phyloP scores from a whole-genome alignment of 768 basidiomycete genomes.

The Russula dissimulans region DNA sequence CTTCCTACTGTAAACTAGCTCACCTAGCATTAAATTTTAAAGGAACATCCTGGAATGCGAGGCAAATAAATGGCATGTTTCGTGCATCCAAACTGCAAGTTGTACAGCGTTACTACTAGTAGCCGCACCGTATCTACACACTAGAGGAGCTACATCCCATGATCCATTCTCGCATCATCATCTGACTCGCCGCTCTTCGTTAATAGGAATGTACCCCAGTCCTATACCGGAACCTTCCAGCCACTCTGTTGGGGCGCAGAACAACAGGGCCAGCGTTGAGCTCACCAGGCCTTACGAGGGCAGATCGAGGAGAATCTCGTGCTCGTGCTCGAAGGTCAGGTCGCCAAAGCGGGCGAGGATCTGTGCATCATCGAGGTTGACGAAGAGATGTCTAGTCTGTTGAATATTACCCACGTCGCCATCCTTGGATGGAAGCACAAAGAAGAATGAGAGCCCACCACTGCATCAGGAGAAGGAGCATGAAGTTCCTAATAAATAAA shows the following conservation, averaged over 20 bases:
- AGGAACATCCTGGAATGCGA: too few relatives aligned
- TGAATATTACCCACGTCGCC: slow-evolving; percentile 14
- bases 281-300: slow-evolving; percentile 85
- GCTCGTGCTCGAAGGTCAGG: slow-evolving; percentile 63
- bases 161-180: slow-evolving; percentile 4
- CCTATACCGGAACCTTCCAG: slow-evolving; percentile 54
- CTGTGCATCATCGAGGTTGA: slow-evolving; percentile 79
- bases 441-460: not conserved
- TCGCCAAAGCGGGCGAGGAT: slow-evolving; percentile 73
- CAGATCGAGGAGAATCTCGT: slow-evolving; percentile 50
- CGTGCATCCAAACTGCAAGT: not conserved
- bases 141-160: too few relatives aligned
- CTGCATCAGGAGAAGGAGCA: not conserved
- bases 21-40: too few relatives aligned
- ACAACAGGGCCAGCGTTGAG: slow-evolving; percentile 86
- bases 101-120: too few relatives aligned
- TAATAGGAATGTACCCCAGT: slow-evolving; percentile 52
- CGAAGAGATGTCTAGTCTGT: slow-evolving; percentile 34
- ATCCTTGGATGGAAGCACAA: not conserved
- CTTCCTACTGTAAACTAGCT: too few relatives aligned
- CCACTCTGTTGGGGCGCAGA: slow-evolving; percentile 77
- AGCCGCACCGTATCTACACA: too few relatives aligned
- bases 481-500: not conserved
- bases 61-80: slow-evolving; percentile 68
- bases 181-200: not conserved